Percentiles rank a stretch among this genome's conserved stretches.
phyloP scores from a whole-genome alignment of 2,329 filamentous ascomycete genomes.

The Phialophora chinensis region DNA sequence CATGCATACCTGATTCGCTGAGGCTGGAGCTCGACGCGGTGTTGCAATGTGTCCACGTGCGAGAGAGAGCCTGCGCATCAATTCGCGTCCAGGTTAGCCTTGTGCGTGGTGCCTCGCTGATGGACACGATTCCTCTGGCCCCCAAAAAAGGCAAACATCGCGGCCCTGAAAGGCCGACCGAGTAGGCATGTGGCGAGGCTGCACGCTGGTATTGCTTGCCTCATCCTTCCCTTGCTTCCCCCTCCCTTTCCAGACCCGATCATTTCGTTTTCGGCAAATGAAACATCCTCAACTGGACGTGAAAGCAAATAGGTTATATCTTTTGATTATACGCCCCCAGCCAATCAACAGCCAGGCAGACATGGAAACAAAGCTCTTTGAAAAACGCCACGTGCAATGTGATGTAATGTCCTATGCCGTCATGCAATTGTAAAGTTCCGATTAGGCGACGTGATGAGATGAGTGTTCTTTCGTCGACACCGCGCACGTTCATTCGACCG shows the following conservation, averaged over 20 bases:
- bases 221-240: background rate
- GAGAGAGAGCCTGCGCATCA: background rate
- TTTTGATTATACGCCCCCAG: constrained; percentile 1
- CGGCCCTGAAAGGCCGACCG: background rate
- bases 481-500: background rate
- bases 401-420: constrained; percentile 10
- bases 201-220: background rate
- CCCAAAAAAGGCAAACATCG: background rate
- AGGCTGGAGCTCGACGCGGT: background rate
- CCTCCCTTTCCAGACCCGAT: background rate
- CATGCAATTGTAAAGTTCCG: constrained; percentile 11
- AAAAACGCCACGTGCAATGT: constrained; percentile 14
- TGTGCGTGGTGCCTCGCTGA: too few relatives aligned
- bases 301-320: constrained; percentile 15
- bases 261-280: background rate
- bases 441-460: constrained; percentile 11
- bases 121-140: background rate
- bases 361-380: constrained; percentile 2
- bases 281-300: background rate
- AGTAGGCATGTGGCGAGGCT: background rate
- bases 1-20: background rate
- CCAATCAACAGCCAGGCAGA: background rate
- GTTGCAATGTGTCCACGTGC: background rate
- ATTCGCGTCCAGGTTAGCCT: background rate
- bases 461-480: background rate